Evolutionary conservation across 2,329 filamentous ascomycete species (phyloP).

Genomic region (Calonectria montana): DNA sequence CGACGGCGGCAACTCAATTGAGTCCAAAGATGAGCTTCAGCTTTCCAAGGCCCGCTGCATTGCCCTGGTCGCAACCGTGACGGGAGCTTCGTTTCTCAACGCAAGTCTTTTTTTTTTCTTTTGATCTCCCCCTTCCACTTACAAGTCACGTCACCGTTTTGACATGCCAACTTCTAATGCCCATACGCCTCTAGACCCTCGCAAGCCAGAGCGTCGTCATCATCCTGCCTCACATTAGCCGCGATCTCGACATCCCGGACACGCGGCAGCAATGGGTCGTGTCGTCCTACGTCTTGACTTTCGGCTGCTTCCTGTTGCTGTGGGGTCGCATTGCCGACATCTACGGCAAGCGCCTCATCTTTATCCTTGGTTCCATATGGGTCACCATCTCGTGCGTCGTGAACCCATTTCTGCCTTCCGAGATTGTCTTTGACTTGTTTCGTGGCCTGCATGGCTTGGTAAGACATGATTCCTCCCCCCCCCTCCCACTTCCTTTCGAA

Average conservation of each 20-base stretch:
- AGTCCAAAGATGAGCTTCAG: constrained; percentile 44
- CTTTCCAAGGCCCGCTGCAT: constrained; percentile 65
- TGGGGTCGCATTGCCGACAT: constrained; percentile 77
- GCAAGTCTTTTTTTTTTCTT: constrained; percentile 44
- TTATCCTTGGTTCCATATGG: constrained; percentile 73
- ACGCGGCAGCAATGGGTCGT: constrained; percentile 74
- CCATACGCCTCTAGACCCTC: constrained; percentile 35
- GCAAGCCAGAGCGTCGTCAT: constrained; percentile 44
- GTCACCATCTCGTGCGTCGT: constrained; percentile 68
- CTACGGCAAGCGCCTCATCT: constrained; percentile 74
- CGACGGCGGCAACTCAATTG: constrained; percentile 30
- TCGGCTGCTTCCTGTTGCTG: constrained; percentile 75
- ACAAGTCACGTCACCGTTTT: not conserved
- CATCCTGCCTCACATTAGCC: constrained; percentile 68
- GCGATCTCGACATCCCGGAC: constrained; percentile 66
- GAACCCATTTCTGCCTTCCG: constrained; percentile 73
- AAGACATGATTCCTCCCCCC: constrained; percentile 11
- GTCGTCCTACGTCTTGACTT: constrained; percentile 73
- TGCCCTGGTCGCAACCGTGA: constrained; percentile 64
- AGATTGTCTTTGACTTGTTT: constrained; percentile 76
- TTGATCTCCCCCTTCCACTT: not conserved
- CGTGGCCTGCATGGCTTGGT: constrained; percentile 73
- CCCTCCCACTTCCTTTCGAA: not conserved
- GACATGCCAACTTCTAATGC: not conserved
- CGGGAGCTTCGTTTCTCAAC: constrained; percentile 68